These are phyloP conservation scores for Fonsecaea erecta DNA, from an alignment of 2,329 filamentous ascomycete genomes.

Conservation along the genomic window DNA sequence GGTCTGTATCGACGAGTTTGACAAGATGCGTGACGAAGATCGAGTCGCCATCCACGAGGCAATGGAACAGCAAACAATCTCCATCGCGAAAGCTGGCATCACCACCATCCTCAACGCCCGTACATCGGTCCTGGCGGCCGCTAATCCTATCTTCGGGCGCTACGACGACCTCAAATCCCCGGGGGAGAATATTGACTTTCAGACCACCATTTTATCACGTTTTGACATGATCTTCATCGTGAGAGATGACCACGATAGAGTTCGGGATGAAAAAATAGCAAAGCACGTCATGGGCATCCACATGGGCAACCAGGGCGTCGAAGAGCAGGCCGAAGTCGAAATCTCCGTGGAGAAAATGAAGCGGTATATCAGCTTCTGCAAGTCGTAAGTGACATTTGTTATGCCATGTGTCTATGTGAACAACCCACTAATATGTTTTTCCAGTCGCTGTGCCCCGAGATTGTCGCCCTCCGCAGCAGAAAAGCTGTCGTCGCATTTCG, in stretches of 20 bases:
- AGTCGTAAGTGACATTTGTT: slow-evolving; percentile 67
- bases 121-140: slow-evolving; percentile 92
- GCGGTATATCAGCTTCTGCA: slow-evolving; percentile 96
- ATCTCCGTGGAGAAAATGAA: slow-evolving; percentile 97
- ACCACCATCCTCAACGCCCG: slow-evolving; percentile 96
- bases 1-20: slow-evolving; percentile 98
- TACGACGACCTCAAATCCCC: slow-evolving; percentile 98
- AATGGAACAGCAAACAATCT: slow-evolving; percentile 99
- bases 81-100: slow-evolving; percentile 94
- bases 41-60: slow-evolving; percentile 98
- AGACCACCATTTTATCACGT: slow-evolving; percentile 95
- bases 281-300: slow-evolving; percentile 97
- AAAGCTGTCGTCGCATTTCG: slow-evolving; percentile 95
- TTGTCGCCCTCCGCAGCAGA: slow-evolving; percentile 89
- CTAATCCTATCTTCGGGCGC: slow-evolving; percentile 95
- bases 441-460: slow-evolving; percentile 84
- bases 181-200: slow-evolving; percentile 98
- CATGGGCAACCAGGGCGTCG: slow-evolving; percentile 83
- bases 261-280: slow-evolving; percentile 89
- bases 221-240: slow-evolving; percentile 99
- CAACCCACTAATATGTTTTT: slow-evolving; percentile 8
- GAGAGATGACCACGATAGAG: slow-evolving; percentile 87
- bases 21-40: slow-evolving; percentile 99
- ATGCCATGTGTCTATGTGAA: not conserved
- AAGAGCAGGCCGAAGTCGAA: slow-evolving; percentile 83